Evolutionary conservation across 169 alveolate genomes (phyloP).

Genomic region (Sarcocystis neurona): DNA sequence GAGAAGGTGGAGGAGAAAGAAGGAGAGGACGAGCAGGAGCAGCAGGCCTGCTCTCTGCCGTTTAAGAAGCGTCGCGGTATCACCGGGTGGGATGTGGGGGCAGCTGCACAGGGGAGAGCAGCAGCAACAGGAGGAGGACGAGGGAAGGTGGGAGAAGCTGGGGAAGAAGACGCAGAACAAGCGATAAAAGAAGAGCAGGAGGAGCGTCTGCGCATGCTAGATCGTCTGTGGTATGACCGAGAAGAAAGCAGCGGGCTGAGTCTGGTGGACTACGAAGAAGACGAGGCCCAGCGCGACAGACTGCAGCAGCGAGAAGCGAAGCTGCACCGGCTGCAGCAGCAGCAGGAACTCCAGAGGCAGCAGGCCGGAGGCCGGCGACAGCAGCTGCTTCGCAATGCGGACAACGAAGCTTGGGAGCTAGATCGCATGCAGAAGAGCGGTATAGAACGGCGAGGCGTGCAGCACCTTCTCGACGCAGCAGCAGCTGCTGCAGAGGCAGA

Average conservation of each 20-base stretch:
- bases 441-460: neutral
- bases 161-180: too few species aligned
- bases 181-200: too few species aligned
- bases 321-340: slow-evolving; percentile 37
- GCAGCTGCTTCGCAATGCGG: slow-evolving; percentile 33
- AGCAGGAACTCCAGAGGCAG: neutral
- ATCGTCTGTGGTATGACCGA: slow-evolving; percentile 61
- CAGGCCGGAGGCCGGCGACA: slow-evolving; percentile 14
- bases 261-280: slow-evolving; percentile 51
- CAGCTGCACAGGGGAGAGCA: too few species aligned
- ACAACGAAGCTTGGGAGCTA: slow-evolving; percentile 63
- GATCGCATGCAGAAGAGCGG: slow-evolving; percentile 41
- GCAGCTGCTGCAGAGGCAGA: slow-evolving; percentile 7
- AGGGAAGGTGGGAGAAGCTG: too few species aligned
- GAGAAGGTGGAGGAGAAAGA: too few species aligned
- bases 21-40: too few species aligned
- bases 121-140: too few species aligned
- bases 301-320: slow-evolving; percentile 42
- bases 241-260: slow-evolving; percentile 49
- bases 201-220: too few species aligned
- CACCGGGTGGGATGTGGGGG: too few species aligned
- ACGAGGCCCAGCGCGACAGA: slow-evolving; percentile 8
- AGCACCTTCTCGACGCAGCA: too few species aligned
- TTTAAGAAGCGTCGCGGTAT: too few species aligned
- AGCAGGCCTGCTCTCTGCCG: too few species aligned